Evolutionary conservation across 225 moss, liverwort and hornwort genomes (phyloP).

Genomic region (Rhytidiadelphus loreus): DNA sequence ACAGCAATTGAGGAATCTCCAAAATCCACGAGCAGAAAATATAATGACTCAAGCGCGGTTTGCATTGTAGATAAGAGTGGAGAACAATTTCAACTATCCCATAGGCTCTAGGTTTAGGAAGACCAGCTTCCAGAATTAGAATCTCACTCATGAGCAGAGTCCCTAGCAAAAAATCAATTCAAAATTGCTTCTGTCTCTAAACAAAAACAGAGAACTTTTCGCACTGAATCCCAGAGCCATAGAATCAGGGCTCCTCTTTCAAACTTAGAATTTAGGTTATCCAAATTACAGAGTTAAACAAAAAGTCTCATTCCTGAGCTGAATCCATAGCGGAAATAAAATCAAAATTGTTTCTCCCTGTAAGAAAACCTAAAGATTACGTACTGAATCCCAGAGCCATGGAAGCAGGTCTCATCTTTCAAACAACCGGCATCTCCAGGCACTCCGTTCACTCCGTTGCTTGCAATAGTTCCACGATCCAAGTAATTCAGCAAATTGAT

Average conservation of each 20-base stretch:
- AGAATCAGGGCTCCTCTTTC: not conserved
- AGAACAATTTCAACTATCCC: not conserved
- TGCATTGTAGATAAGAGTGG: not conserved
- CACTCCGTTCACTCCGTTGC: conserved; percentile 50
- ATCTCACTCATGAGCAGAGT: not conserved
- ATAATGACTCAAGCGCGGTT: not conserved
- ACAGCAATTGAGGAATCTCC: not conserved
- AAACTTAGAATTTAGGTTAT: not conserved
- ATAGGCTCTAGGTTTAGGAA: not conserved
- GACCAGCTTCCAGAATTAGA: not conserved
- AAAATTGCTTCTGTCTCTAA: not conserved
- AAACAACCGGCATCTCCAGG: conserved; percentile 32
- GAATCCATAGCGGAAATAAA: not conserved
- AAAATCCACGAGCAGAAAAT: not conserved
- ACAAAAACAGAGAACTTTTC: not conserved
- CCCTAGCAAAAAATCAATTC: not conserved
- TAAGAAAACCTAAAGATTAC: not conserved
- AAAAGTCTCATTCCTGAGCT: not conserved
- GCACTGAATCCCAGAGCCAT: not conserved
- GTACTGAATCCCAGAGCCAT: conserved; percentile 23
- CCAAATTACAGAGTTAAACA: not conserved
- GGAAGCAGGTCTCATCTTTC: conserved; percentile 17
- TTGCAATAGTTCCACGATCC: conserved; percentile 54
- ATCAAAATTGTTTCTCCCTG: not conserved
- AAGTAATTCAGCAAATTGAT: conserved; percentile 53